Evolutionary conservation across 163 green algal species (phyloP).

Genomic region (Chloromonas sp.): DNA sequence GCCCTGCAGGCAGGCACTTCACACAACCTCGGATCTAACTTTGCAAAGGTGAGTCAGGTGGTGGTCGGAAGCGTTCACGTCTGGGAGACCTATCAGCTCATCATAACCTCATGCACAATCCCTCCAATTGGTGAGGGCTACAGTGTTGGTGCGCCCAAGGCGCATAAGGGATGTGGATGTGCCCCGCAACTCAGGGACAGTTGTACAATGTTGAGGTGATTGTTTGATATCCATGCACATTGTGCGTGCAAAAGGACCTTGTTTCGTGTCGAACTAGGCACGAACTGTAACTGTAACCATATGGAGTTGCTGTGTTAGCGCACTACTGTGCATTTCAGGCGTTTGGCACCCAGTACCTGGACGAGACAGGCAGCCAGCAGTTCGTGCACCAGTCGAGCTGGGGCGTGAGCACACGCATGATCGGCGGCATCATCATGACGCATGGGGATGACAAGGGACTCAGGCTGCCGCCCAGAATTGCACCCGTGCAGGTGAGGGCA

Average conservation of each 20-base stretch:
- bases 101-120: too few species aligned
- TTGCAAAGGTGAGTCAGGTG: conserved; percentile 57
- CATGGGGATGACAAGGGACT: conserved; percentile 94
- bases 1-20: conserved; percentile 96
- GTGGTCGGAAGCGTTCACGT: not conserved
- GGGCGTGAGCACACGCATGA: conserved; percentile 89
- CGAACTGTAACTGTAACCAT: too few species aligned
- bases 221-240: too few species aligned
- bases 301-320: too few species aligned
- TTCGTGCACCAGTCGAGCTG: conserved; percentile 90
- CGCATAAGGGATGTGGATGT: too few species aligned
- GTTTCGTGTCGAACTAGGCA: too few species aligned
- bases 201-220: too few species aligned
- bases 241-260: too few species aligned
- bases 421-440: conserved; percentile 95
- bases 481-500: conserved; percentile 78
- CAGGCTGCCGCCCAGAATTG: conserved; percentile 80
- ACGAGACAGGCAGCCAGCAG: conserved; percentile 58
- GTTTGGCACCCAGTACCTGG: conserved; percentile 74
- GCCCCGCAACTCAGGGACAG: too few species aligned
- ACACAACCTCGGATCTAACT: conserved; percentile 97
- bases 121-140: too few species aligned
- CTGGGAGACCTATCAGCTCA: too few species aligned
- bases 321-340: conserved; percentile 15
- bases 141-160: too few species aligned